Evolutionary conservation across 805 yeast genomes (phyloP).

Genomic region (Diddensiella transvaalensis): DNA sequence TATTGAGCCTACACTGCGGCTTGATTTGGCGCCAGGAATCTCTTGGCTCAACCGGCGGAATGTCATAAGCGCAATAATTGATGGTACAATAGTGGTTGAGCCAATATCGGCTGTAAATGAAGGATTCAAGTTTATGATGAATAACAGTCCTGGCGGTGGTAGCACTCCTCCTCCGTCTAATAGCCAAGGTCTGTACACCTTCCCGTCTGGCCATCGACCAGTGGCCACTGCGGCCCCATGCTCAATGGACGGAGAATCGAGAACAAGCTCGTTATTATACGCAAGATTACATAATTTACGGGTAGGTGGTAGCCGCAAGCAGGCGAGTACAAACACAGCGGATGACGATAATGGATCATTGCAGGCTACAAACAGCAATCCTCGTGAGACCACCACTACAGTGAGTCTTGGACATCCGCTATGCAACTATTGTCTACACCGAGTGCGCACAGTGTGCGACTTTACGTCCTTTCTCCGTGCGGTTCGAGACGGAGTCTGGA

Average conservation of each 20-base stretch:
- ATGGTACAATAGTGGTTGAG: slow-evolving; percentile 77
- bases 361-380: slow-evolving; percentile 3
- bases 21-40: slow-evolving; percentile 61
- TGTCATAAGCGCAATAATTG: slow-evolving; percentile 64
- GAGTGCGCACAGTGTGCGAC: slow-evolving; percentile 79
- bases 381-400: not conserved
- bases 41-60: slow-evolving; percentile 60
- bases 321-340: slow-evolving; percentile 19
- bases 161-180: not conserved
- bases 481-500: slow-evolving; percentile 57
- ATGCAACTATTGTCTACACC: slow-evolving; percentile 76
- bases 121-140: slow-evolving; percentile 39
- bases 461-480: slow-evolving; percentile 72
- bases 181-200: slow-evolving; percentile 7
- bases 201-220: slow-evolving; percentile 43
- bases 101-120: slow-evolving; percentile 85
- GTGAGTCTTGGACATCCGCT: slow-evolving; percentile 53
- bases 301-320: slow-evolving; percentile 30
- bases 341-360: slow-evolving; percentile 10
- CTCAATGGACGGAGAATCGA: slow-evolving; percentile 76
- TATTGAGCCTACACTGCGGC: slow-evolving; percentile 65
- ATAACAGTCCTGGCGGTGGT: slow-evolving; percentile 2
- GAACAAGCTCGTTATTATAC: slow-evolving; percentile 68
- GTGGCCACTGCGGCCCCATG: slow-evolving; percentile 75
- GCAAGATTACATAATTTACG: slow-evolving; percentile 72